phyloP scores from a whole-genome alignment of 495 filamentous ascomycete species.

The Evansstolkia leycettana region DNA sequence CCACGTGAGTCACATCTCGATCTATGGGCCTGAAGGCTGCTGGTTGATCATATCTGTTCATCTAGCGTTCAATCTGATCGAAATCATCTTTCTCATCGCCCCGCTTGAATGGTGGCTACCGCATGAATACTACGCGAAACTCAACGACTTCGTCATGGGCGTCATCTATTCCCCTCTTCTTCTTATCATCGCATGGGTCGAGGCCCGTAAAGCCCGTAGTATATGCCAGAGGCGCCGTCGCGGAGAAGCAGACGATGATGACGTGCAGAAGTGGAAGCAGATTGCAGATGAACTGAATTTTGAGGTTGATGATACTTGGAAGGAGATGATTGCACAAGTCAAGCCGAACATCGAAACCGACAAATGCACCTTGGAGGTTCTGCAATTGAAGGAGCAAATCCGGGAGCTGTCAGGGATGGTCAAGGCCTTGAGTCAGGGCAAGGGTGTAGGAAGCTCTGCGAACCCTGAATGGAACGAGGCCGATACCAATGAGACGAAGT shows the following conservation, averaged over 20 bases:
- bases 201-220: constrained; percentile 52
- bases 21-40: background rate
- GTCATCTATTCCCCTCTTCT: constrained; percentile 77
- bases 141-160: constrained; percentile 84
- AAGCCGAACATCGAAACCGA: constrained; percentile 71
- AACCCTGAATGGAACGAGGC: too few species aligned
- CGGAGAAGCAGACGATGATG: constrained; percentile 86
- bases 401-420: constrained; percentile 52
- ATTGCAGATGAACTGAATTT: constrained; percentile 60
- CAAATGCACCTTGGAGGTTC: constrained; percentile 52
- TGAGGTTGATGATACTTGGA: constrained; percentile 72
- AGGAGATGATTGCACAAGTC: constrained; percentile 55
- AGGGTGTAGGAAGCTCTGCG: background rate
- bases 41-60: constrained; percentile 1
- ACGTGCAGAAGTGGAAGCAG: constrained; percentile 86
- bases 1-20: constrained; percentile 37
- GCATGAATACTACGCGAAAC: constrained; percentile 48
- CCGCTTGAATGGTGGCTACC: constrained; percentile 96
- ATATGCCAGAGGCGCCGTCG: constrained; percentile 61
- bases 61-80: constrained; percentile 75
- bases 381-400: constrained; percentile 56
- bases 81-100: constrained; percentile 64
- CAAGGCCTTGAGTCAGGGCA: constrained; percentile 24
- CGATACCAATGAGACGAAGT: too few species aligned
- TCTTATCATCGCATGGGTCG: constrained; percentile 62